Percentiles rank a stretch among this genome's conserved stretches.
phyloP scores from a whole-genome alignment of 2,329 filamentous ascomycete species.

The Epichloe bromicola region DNA sequence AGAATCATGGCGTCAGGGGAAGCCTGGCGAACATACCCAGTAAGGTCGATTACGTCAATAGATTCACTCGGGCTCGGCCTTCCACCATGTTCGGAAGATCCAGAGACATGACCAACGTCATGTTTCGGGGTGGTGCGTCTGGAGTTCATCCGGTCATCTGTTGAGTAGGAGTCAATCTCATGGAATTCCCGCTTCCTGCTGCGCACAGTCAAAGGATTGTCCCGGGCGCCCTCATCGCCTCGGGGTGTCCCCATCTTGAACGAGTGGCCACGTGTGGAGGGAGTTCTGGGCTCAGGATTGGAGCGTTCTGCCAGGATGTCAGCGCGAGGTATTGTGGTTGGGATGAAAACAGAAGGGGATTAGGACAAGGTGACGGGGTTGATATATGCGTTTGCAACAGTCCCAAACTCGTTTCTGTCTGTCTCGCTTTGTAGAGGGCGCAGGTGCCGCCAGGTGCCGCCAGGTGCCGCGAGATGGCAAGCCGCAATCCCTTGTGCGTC shows the following conservation, averaged over 20 bases:
- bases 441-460: background rate
- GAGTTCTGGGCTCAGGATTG: background rate
- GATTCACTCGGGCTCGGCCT: slow-evolving; percentile 2
- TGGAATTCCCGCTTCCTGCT: slow-evolving; percentile 18
- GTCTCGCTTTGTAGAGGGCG: background rate
- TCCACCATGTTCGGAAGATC: background rate
- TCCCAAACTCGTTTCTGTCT: background rate
- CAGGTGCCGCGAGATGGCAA: background rate
- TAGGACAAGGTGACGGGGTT: background rate
- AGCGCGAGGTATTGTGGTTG: background rate
- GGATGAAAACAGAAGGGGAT: background rate
- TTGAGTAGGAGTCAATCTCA: slow-evolving; percentile 8
- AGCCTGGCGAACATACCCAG: slow-evolving; percentile 19
- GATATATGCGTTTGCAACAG: background rate
- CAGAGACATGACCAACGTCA: background rate
- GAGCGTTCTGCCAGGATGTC: background rate
- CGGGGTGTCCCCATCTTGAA: background rate
- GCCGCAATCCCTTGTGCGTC: background rate
- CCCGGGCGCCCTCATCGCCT: background rate
- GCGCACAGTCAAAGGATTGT: slow-evolving; percentile 12
- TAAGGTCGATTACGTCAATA: slow-evolving; percentile 28
- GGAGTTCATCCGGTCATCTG: slow-evolving; percentile 17
- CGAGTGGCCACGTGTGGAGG: background rate
- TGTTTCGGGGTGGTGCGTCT: slow-evolving; percentile 18
- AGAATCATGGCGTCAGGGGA: background rate